A percentile compares a stretch with the other conserved stretches of the same genome.
phyloP scores from a whole-genome alignment of 441 rosid genomes.

The Jatropha podagrica region DNA sequence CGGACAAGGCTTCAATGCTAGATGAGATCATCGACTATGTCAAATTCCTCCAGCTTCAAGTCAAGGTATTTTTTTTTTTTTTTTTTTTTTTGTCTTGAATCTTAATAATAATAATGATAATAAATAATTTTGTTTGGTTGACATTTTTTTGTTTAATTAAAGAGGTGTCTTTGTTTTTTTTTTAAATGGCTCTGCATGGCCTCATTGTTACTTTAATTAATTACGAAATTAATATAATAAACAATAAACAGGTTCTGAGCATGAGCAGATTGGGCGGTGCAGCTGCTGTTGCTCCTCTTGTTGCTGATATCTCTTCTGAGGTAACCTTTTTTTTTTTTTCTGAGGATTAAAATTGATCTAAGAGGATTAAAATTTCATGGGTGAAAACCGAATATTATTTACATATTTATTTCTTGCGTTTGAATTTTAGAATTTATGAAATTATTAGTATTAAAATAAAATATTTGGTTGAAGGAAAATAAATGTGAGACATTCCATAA shows the following conservation, averaged over 20 bases:
- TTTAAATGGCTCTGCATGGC: not conserved
- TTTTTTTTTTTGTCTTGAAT: not conserved
- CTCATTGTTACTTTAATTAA: not conserved
- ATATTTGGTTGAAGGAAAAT: not conserved
- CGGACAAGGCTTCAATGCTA: constrained; percentile 98
- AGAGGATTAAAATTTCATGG: too few species aligned
- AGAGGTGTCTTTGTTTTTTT: too few species aligned
- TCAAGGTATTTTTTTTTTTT: constrained; percentile 53
- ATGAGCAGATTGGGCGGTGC: constrained; percentile 95
- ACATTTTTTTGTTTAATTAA: constrained; percentile 24
- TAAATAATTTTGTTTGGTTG: constrained; percentile 21
- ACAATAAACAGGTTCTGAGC: constrained; percentile 63
- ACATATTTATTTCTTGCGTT: too few species aligned
- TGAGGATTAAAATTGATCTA: too few species aligned
- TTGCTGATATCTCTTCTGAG: constrained; percentile 74
- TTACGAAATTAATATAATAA: not conserved
- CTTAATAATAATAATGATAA: constrained; percentile 9
- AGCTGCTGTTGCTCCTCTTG: constrained; percentile 75
- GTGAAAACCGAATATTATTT: too few species aligned
- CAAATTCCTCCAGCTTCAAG: constrained; percentile 96
- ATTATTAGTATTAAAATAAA: too few species aligned
- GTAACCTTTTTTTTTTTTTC: constrained; percentile 26
- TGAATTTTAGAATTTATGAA: too few species aligned
- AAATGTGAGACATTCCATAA: constrained; percentile 15
- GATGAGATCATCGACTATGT: constrained; percentile 98